A percentile compares a stretch with the other conserved stretches of the same genome.
Evolutionary conservation across 2,329 filamentous ascomycete genomes (phyloP).

Genomic region (Seiridium cupressi): DNA sequence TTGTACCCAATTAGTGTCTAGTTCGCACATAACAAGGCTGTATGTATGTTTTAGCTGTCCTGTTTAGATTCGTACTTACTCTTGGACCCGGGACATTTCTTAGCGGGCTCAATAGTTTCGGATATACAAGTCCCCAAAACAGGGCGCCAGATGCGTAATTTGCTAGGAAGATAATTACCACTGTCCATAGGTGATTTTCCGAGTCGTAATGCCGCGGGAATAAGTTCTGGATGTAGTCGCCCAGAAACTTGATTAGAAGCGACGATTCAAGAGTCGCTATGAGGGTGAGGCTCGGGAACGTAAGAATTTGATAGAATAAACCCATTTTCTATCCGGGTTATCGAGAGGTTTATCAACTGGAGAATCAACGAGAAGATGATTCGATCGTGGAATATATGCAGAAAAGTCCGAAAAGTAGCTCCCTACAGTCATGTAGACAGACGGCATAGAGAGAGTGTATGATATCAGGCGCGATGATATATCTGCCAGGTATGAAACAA

Average conservation of each 20-base stretch:
- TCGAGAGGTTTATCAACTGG: too few relatives aligned
- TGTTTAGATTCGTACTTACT: constrained; percentile 10
- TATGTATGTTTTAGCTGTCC: too few relatives aligned
- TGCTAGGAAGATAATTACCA: background rate
- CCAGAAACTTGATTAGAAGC: constrained; percentile 22
- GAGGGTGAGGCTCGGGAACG: constrained; percentile 22
- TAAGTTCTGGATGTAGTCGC: constrained; percentile 7
- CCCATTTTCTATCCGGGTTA: constrained; percentile 1
- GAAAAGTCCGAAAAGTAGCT: too few relatives aligned
- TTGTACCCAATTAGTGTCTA: too few relatives aligned
- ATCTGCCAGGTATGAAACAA: too few relatives aligned
- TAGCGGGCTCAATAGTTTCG: constrained; percentile 19
- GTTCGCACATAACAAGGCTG: too few relatives aligned
- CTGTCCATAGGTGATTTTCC: background rate
- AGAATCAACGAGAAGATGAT: too few relatives aligned
- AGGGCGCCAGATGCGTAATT: background rate
- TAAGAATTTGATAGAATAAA: constrained; percentile 14
- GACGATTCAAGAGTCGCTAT: constrained; percentile 21
- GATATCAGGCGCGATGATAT: too few relatives aligned
- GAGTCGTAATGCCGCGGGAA: background rate
- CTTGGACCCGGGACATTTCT: constrained; percentile 18
- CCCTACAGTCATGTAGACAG: too few relatives aligned
- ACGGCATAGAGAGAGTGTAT: too few relatives aligned
- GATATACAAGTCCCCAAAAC: constrained; percentile 16
- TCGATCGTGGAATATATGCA: too few relatives aligned